Base-by-base conservation (phyloP, 495 filamentous ascomycete genomes). In the Penicillium macrosclerotiorum region DNA sequence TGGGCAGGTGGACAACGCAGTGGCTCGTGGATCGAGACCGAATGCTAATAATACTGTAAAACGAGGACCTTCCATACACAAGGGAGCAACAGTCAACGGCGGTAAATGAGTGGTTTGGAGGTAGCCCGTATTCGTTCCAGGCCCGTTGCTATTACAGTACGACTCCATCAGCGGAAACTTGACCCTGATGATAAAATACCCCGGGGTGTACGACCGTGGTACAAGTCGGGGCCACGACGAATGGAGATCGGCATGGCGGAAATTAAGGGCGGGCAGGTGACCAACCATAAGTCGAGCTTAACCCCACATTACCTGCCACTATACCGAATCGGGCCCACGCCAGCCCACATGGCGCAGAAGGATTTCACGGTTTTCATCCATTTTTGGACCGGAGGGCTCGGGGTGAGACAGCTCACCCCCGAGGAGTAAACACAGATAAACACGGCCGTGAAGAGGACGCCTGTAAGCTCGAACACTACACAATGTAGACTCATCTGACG, bases 231-330 rank as follows among this genome's bases (percentile, higher is more conserved):
- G 12, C 25, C 11, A 13, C 9, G 6, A 35, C 25, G 33, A 37
- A 48, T 54, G 29, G 26, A 13, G 59, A 63, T 60, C 59, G 53
- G 42, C 59, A 57, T 34, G 43, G 44, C 52, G 52, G 59, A 60
- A 57, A 63, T 60, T 54, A 55, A 38, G 43, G 26, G 8, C n/a
- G 3, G 22, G 5, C 1, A 5, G 3, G 1, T 0, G 17, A 5
- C 51, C 43, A 60, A 57, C 54, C 31, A 59, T 4, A 37, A 3
- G 0, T 2, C 2, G 6, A 7, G 0, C 6, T 1, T 1, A 6
- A 2, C 5, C 8, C 36, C 37, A 49, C 32, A 17, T 9, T 1
- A 42, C 46, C 46, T 57, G 44, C 30, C 46, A 52, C 49, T 42
- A 49, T 37, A 2, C 55, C 31, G 5, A 0, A 40, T 54, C 4